A percentile compares a stretch with the other conserved stretches of the same genome.
Evolutionary conservation across 2,329 filamentous ascomycete genomes (phyloP).

Genomic region (Basipetospora sp.): DNA sequence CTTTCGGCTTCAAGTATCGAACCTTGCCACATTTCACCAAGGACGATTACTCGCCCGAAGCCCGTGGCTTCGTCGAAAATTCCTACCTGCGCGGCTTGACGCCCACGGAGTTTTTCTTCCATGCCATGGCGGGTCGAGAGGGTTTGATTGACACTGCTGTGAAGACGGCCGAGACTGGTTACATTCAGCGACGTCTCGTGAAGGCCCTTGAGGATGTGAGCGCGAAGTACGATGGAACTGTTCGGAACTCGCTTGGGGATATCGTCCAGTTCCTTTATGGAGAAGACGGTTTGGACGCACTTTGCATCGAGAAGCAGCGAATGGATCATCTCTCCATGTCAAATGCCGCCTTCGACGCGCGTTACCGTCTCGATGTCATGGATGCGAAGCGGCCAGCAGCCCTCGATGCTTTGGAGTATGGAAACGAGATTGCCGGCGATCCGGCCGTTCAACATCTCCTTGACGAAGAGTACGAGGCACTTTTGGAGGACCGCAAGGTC

Average conservation of each 20-base stretch:
- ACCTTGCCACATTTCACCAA: constrained; percentile 97
- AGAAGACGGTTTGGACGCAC: constrained; percentile 89
- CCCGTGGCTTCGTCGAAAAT: constrained; percentile 95
- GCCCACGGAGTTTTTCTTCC: constrained; percentile 96
- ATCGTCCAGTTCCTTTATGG: constrained; percentile 96
- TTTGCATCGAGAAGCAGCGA: constrained; percentile 81
- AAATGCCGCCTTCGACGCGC: constrained; percentile 59
- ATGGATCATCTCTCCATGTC: constrained; percentile 77
- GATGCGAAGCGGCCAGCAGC: constrained; percentile 39
- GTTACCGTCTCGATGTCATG: constrained; percentile 80
- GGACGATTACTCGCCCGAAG: constrained; percentile 95
- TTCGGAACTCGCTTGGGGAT: constrained; percentile 90
- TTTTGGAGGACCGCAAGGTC: constrained; percentile 58
- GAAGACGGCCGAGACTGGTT: constrained; percentile 97
- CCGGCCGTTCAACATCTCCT: constrained; percentile 73
- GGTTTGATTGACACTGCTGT: constrained; percentile 99
- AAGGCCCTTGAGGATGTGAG: constrained; percentile 97
- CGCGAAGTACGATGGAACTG: constrained; percentile 93
- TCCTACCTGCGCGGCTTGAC: constrained; percentile 93
- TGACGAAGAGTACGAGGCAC: constrained; percentile 73
- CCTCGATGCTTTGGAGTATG: constrained; percentile 53
- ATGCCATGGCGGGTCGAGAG: constrained; percentile 99
- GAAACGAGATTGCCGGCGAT: constrained; percentile 73
- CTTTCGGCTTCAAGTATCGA: constrained; percentile 96
- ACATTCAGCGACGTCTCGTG: constrained; percentile 94